Evolutionary conservation across 768 basidiomycete genomes (phyloP), one percentile per base, ranked within the genome.

Genomic region (Rhodotorula diobovata): DNA sequence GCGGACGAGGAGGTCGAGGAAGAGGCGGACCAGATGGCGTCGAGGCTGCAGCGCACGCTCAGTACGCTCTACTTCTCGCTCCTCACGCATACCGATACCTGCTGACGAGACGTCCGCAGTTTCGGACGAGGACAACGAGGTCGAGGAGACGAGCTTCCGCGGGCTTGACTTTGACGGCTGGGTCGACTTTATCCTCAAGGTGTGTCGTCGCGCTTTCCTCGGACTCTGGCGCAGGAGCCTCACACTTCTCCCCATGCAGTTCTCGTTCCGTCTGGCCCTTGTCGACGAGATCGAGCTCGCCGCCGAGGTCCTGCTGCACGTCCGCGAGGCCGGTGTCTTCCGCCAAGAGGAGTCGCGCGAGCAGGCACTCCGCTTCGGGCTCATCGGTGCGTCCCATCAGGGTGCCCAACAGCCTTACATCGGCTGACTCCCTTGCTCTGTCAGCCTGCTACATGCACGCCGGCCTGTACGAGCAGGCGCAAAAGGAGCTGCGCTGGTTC

Each of bases 141-240:
- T 82, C 11, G 83, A 82, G 37, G 84, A 90, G 4, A 84, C 87
- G 61, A 83, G 86, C 0, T 97, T 94, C 80, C 87, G 94, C 20
- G 90, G 90, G 0, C 83, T 95, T 46, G 84, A 84, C 8, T 91
- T 92, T 75, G 89, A 89, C 66, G 87, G 89, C 63, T 99, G 95
- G 95, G 79, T 95, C 59, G 83, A 84, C 25, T 77, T 97, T 51
- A 87, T 93, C 78, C 86, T 96, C 83, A 90, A 93, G 84, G 95
- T 92, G 62, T 60, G 83, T 10, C 25, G 2, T 46, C 58, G 3
- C 18, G 2, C 25, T 5, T 11, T 5, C 7, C 48, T 25, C 23
- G 11, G 25, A 48, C 14, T 21, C 14, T 6, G 20, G 4, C 43
- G 43, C 43, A 43, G 10, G 14, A 23, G 21, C 5, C 45, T 9